Evolutionary conservation across 2,329 filamentous ascomycete species (phyloP).

Genomic region (Colletotrichum spaethianum): DNA sequence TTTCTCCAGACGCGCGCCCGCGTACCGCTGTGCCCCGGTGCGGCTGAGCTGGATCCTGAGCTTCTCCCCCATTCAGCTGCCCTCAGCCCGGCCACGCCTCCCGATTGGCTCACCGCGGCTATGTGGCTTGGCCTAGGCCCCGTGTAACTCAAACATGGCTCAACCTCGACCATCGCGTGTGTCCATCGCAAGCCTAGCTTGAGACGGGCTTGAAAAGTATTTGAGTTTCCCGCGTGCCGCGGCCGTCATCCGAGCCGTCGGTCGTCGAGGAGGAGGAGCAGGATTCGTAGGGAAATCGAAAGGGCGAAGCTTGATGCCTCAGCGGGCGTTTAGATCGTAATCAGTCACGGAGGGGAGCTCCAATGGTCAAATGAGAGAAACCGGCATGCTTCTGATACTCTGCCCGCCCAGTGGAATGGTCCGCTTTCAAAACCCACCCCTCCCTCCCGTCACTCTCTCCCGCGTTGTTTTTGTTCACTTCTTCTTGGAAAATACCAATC

Average conservation of each 20-base stretch:
- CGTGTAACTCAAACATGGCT: constrained; percentile 16
- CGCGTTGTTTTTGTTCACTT: background rate
- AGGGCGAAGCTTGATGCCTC: background rate
- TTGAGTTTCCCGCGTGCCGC: background rate
- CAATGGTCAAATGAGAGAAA: background rate
- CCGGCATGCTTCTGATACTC: background rate
- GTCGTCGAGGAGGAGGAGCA: background rate
- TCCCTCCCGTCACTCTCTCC: background rate
- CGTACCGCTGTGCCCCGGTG: constrained; percentile 2
- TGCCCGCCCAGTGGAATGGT: background rate
- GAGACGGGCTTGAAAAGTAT: background rate
- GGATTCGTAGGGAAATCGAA: background rate
- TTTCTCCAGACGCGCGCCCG: background rate
- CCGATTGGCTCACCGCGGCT: constrained; percentile 9
- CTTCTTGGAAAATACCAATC: background rate
- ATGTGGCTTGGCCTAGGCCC: constrained; percentile 13
- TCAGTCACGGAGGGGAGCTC: background rate
- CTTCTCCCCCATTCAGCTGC: constrained; percentile 11
- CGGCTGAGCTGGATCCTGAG: constrained; percentile 27
- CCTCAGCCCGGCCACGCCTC: constrained; percentile 6
- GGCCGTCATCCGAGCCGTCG: background rate
- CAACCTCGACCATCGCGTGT: background rate
- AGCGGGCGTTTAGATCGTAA: background rate
- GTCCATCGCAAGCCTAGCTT: constrained; percentile 2
- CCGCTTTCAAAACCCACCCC: background rate